Evolutionary conservation across 2,329 filamentous ascomycete genomes (phyloP).

Genomic region (Colletotrichum salicis): DNA sequence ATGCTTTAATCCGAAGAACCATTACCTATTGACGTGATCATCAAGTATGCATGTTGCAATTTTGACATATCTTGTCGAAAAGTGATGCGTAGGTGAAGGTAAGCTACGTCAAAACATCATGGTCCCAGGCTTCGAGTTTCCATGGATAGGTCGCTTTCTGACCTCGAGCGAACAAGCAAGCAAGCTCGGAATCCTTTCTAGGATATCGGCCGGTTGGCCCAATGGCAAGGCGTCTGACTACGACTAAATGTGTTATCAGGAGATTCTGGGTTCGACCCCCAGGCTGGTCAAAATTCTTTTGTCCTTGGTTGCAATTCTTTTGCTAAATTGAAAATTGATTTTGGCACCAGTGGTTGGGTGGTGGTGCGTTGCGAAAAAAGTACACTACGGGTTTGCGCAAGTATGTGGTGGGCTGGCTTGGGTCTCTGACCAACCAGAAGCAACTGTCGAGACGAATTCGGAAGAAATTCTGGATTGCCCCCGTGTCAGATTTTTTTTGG

Average conservation of each 20-base stretch:
- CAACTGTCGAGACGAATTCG: neutral
- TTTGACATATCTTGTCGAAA: too few species aligned
- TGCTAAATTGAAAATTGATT: neutral
- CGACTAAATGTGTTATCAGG: conserved; percentile 40
- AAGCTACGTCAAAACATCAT: neutral
- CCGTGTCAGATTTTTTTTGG: neutral
- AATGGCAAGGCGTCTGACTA: conserved; percentile 57
- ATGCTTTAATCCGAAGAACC: too few species aligned
- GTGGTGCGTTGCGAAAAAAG: neutral
- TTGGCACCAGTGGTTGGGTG: neutral
- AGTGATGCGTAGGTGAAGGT: too few species aligned
- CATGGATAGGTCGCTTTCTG: neutral
- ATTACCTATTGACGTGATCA: too few species aligned
- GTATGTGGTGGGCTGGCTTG: too few species aligned
- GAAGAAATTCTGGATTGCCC: neutral
- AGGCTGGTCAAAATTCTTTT: conserved; percentile 28
- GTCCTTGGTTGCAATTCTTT: neutral
- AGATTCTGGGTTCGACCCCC: conserved; percentile 36
- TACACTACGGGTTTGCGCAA: neutral
- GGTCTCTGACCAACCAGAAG: neutral
- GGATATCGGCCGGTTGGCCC: conserved; percentile 42
- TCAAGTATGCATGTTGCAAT: too few species aligned
- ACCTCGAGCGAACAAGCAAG: fast-evolving
- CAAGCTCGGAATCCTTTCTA: neutral
- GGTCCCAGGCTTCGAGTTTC: neutral